Conservation (phyloP, 352 stramenopile genomes). For the Phytophthora agathidicida region DNA sequence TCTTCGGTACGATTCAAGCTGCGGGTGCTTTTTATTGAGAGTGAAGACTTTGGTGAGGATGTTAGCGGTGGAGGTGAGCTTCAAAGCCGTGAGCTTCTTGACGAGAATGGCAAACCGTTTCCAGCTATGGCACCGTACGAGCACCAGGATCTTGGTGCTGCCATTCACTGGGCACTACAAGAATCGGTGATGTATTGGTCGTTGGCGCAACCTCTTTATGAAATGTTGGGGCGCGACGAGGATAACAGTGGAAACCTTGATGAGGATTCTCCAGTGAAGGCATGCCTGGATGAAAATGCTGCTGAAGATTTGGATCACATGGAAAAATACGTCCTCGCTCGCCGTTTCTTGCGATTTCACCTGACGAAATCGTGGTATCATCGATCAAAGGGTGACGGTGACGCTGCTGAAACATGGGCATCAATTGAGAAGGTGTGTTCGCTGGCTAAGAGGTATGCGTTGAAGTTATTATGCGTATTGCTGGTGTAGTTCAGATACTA, state of each 20-base stretch:
- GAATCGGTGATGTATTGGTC: conserved; percentile 52
- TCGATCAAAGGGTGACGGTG: conserved; percentile 15
- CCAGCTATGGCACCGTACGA: conserved; percentile 53
- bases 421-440: conserved; percentile 52
- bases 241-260: not conserved
- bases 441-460: conserved; percentile 51
- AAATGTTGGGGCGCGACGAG: conserved; percentile 12
- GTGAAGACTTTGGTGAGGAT: conserved; percentile 40
- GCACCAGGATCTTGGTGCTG: conserved; percentile 82
- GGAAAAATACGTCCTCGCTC: conserved; percentile 61
- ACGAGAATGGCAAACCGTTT: conserved; percentile 26
- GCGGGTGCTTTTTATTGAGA: conserved; percentile 68
- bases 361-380: conserved; percentile 33
- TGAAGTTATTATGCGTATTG: not conserved
- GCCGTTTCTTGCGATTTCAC: conserved; percentile 59
- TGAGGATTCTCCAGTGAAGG: conserved; percentile 10
- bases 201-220: conserved; percentile 37
- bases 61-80: not conserved
- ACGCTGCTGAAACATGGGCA: conserved; percentile 30
- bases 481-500: not conserved
- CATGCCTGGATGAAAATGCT: conserved; percentile 17
- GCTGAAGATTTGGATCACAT: conserved; percentile 57
- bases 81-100: conserved; percentile 21
- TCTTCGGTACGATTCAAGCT: conserved; percentile 69
- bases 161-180: conserved; percentile 67